phyloP scores from a whole-genome alignment of 1,139 yeast genomes.

The Komagataea norvegica region DNA sequence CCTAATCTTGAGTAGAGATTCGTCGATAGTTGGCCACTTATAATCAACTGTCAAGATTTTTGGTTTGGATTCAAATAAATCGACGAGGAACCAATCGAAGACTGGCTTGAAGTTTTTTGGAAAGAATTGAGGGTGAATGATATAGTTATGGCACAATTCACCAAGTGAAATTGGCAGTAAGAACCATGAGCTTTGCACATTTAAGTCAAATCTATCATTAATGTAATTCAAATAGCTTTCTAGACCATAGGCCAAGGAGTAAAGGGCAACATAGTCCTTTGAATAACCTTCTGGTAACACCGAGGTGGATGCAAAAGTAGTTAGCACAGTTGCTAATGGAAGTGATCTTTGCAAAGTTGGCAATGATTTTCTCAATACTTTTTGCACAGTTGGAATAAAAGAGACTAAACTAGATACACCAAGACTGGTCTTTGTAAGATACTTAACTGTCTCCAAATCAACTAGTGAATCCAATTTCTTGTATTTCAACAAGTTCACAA shows the following conservation, averaged over 20 bases:
- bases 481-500: neutral
- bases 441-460: neutral
- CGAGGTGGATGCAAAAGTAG: slow-evolving; percentile 3
- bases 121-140: slow-evolving; percentile 11
- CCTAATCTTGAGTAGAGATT: slow-evolving; percentile 9
- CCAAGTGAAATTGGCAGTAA: slow-evolving; percentile 7
- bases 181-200: slow-evolving; percentile 6
- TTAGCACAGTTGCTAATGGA: slow-evolving; percentile 3
- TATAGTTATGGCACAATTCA: slow-evolving; percentile 11
- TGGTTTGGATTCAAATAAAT: slow-evolving; percentile 16
- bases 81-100: slow-evolving; percentile 10
- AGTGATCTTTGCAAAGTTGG: neutral
- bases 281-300: slow-evolving; percentile 4
- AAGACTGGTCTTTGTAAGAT: neutral
- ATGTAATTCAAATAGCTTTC: slow-evolving; percentile 9
- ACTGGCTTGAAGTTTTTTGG: slow-evolving; percentile 11
- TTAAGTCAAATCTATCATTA: neutral
- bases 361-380: neutral
- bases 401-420: slow-evolving; percentile 3
- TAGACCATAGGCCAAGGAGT: slow-evolving; percentile 6
- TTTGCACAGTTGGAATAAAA: slow-evolving; percentile 4
- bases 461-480: neutral
- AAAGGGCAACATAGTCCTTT: slow-evolving; percentile 11
- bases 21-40: slow-evolving; percentile 16
- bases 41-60: slow-evolving; percentile 2